Base-by-base conservation (phyloP, 2,329 filamentous ascomycete species). In the Sarocladium brachiariae region DNA sequence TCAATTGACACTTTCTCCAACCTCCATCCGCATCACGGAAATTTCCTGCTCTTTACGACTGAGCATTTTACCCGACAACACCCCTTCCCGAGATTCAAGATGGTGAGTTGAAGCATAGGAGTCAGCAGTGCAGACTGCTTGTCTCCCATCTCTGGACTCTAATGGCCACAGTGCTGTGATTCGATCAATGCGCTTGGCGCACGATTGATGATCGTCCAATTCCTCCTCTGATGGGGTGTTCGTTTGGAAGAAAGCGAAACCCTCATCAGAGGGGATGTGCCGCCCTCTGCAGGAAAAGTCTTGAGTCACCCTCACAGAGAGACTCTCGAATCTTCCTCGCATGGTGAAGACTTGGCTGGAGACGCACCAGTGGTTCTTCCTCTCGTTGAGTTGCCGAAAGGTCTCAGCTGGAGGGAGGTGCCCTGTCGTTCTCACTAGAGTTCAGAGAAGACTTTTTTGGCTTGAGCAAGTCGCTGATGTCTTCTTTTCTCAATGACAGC, bases 401-500 rank as follows among this genome's bases (percentile, higher is more conserved):
- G 77, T 70, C 70, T 67, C 65, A 65, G 11, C 19, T 24, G 43
- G 8, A 31, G 24, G 16, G 27, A 4, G 9, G 43, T 33, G 60
- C 67, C 24, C 21, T 47, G 72, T 74, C n/a, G 59, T 59, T 79
- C 86, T 93, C 89, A 85, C 76, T 95, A 95, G 89, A 95, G 89
- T 86, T 87, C 75, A 86, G 83, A 86, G 84, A 87, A 89, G 86
- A 87, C 79, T 78, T 77, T 75, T 76, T 74, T 75, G 83, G 84
- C 80, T 78, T 85, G 48, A 85, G 81, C 84, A 81, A 83, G 78
- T 81, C 75, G 86, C 90, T 96, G 87, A 95, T 89, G 78, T 89
- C 85, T 89, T 95, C 87, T 93, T 91, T 95, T 89, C 92, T 97
- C 92, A 93, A 97, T 97, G 91, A 97, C 80, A 97, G 93, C 89